Evolutionary conservation across 257 asterid species (phyloP), one percentile per base, ranked within the genome.

Genomic region (Cynanchum wilfordii): DNA sequence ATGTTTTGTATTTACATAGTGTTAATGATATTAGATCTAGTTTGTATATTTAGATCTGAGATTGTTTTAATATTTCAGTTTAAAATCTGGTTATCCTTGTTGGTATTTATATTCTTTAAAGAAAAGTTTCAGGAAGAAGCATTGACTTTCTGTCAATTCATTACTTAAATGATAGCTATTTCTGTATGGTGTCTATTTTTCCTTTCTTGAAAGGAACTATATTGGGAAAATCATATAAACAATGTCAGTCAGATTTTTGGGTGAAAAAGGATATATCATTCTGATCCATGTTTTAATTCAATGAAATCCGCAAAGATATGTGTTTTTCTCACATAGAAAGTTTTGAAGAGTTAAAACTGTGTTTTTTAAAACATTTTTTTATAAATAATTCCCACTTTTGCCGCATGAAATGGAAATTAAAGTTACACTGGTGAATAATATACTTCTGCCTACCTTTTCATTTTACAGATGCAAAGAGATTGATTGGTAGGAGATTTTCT

Each of bases 391-490:
- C n/a, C n/a, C n/a, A n/a, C n/a, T n/a, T n/a, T n/a, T n/a, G n/a
- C n/a, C n/a, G n/a, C n/a, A n/a, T n/a, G n/a, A n/a, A n/a, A n/a
- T n/a, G n/a, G n/a, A n/a, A n/a, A n/a, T n/a, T n/a, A n/a, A n/a
- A n/a, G 40, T 36, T 42, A 8, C 11, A 42, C 11, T 42, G 45
- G 10, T 7, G 7, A 42, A 42, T 42, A 8, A 7, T 7, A 0
- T 42, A 0, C 47, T 42, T 42, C 11, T 42, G 42, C 52, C 55
- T 7, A 44, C 0, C 49, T 50, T 66, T 0, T 24, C 12, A n/a
- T 65, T 57, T 7, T 40, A 62, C 86, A 90, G 97, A 90, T 84
- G 97, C 97, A 40, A 90, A 90, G 80, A 79, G 97, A 80, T 73
- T 90, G 78, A 90, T 90, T 66, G 97, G 97, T 17, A 82, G 97